Evolutionary conservation across 805 yeast species (phyloP).

Genomic region (Wickerhamiella kazuoi): DNA sequence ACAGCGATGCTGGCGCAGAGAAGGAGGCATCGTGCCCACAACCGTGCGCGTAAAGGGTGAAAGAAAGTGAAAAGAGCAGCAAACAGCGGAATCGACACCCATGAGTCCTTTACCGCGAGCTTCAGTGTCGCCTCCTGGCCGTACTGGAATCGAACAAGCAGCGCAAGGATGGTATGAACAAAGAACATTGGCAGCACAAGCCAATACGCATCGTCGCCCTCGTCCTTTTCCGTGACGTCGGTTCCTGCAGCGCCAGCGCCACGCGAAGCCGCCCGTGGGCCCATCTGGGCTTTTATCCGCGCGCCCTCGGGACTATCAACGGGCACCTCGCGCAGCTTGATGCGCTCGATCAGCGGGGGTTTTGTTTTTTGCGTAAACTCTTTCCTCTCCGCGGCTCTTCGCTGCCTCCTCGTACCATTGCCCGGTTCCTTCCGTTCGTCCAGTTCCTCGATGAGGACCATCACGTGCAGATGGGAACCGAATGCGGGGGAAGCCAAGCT

Average conservation of each 20-base stretch:
- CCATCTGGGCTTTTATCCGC: not conserved
- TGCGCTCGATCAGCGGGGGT: no score
- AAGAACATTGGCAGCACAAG: slow-evolving; percentile 16
- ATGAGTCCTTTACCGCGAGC: slow-evolving; percentile 11
- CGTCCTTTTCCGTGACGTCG: not conserved
- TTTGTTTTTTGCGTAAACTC: no score
- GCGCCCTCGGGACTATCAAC: not conserved
- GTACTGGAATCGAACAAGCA: slow-evolving; percentile 23
- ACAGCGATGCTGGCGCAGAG: not conserved
- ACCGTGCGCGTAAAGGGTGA: slow-evolving; percentile 14
- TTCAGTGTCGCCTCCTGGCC: slow-evolving; percentile 12
- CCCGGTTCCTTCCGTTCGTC: not conserved
- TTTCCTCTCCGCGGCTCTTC: no score
- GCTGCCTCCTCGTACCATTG: no score
- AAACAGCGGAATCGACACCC: slow-evolving; percentile 19
- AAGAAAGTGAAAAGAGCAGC: slow-evolving; percentile 14
- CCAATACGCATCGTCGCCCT: slow-evolving; percentile 1
- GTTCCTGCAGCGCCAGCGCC: not conserved
- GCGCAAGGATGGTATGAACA: slow-evolving; percentile 21
- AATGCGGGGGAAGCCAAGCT: no score
- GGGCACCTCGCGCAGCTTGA: not conserved
- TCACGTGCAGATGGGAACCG: no score
- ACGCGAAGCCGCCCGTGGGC: not conserved
- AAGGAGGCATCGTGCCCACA: not conserved
- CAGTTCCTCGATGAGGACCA: not conserved